Evolutionary conservation across 1,139 yeast genomes (phyloP).

Genomic region (Yamadazyma jaroonii): DNA sequence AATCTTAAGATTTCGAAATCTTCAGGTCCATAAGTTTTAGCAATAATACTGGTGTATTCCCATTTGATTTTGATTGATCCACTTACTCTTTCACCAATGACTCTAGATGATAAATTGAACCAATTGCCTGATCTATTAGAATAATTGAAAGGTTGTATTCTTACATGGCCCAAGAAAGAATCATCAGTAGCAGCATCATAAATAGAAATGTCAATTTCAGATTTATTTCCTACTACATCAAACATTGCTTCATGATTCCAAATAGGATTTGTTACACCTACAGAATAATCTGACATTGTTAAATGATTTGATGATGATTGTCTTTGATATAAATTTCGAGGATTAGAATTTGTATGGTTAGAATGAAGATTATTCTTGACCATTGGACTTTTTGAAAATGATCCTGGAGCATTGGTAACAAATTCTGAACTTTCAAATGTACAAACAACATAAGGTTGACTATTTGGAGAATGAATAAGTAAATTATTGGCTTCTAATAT

Average conservation of each 20-base stretch:
- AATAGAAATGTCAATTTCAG: slow-evolving; percentile 81
- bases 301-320: slow-evolving; percentile 67
- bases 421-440: slow-evolving; percentile 91
- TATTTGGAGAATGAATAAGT: slow-evolving; percentile 44
- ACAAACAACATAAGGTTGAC: slow-evolving; percentile 86
- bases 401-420: slow-evolving; percentile 78
- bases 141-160: slow-evolving; percentile 63
- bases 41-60: slow-evolving; percentile 65
- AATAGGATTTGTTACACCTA: slow-evolving; percentile 53
- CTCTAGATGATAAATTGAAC: slow-evolving; percentile 71
- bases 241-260: slow-evolving; percentile 93
- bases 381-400: slow-evolving; percentile 44
- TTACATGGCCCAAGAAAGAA: slow-evolving; percentile 79
- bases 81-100: slow-evolving; percentile 69
- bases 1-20: slow-evolving; percentile 89
- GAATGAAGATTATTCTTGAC: slow-evolving; percentile 1
- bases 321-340: slow-evolving; percentile 41
- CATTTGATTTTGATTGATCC: slow-evolving; percentile 77
- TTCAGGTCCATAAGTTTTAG: slow-evolving; percentile 83
- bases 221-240: slow-evolving; percentile 82
- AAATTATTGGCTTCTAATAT: slow-evolving; percentile 78
- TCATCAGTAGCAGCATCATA: slow-evolving; percentile 85
- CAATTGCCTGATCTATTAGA: slow-evolving; percentile 50
- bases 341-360: slow-evolving; percentile 1
- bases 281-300: slow-evolving; percentile 25